These are phyloP conservation scores for Teratosphaeria epicoccoides DNA, from an alignment of 2,329 filamentous ascomycete genomes.

Conservation along the genomic window DNA sequence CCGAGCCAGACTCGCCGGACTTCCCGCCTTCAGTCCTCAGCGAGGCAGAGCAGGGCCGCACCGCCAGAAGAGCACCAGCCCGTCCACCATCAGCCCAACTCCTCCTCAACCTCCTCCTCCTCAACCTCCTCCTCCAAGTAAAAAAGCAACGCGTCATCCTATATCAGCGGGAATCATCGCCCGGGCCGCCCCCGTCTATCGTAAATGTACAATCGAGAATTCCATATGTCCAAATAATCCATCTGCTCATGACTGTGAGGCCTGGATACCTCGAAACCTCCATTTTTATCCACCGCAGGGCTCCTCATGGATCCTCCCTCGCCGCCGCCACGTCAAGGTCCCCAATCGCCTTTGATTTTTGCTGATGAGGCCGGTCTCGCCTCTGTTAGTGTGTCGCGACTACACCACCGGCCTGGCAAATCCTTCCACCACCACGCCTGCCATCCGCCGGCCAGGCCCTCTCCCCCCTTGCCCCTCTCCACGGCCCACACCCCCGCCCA, in stretches of 20 bases:
- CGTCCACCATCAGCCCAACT: too few species aligned
- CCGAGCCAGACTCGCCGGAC: not conserved
- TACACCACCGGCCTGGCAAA: not conserved
- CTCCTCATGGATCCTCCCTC: not conserved
- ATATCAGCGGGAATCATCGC: not conserved
- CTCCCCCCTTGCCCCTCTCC: not conserved
- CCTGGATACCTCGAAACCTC: not conserved
- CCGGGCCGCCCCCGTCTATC: not conserved
- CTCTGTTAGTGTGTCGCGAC: not conserved
- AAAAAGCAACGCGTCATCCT: not conserved
- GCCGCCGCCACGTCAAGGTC: not conserved
- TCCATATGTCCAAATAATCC: not conserved
- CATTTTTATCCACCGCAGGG: not conserved
- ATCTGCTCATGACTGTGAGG: not conserved
- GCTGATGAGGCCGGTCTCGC: not conserved
- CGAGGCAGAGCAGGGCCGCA: not conserved
- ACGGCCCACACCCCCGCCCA: not conserved
- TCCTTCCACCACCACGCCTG: not conserved
- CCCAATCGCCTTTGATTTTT: not conserved
- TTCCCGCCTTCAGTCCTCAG: not conserved
- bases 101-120: too few species aligned
- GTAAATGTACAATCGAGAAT: not conserved
- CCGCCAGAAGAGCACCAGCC: not conserved
- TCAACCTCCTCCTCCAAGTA: too few species aligned
- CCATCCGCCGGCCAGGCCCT: not conserved